Evolutionary conservation across 352 stramenopile genomes (phyloP).

Genomic region (Globisporangium recalcitrans): DNA sequence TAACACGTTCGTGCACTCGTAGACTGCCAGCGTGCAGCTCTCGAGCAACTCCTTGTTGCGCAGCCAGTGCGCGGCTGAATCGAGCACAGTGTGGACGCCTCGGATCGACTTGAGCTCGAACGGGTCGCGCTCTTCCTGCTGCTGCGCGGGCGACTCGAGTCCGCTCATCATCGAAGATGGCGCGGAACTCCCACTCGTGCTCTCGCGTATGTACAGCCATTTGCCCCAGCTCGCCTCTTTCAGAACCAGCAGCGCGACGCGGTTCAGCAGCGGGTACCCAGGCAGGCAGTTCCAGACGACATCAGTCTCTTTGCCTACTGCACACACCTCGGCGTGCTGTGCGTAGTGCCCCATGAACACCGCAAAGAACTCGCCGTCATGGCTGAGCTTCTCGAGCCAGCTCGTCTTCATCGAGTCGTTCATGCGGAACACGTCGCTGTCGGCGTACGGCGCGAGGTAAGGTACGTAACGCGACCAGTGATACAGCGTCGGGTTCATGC

Average conservation of each 20-base stretch:
- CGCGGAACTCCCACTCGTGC: constrained; percentile 23
- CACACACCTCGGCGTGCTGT: constrained; percentile 42
- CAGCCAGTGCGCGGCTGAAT: constrained; percentile 47
- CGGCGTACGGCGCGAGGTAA: constrained; percentile 45
- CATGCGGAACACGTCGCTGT: constrained; percentile 57
- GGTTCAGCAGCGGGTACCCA: constrained; percentile 58
- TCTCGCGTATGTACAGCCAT: constrained; percentile 48
- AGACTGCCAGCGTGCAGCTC: constrained; percentile 57
- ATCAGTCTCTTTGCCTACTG: constrained; percentile 19
- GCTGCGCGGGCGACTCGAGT: constrained; percentile 11
- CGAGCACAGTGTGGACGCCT: constrained; percentile 47
- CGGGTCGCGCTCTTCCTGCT: constrained; percentile 26
- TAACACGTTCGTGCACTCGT: constrained; percentile 71
- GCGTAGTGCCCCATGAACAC: constrained; percentile 62
- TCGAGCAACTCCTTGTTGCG: constrained; percentile 60
- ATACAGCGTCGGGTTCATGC: constrained; percentile 55
- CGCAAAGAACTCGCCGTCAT: constrained; percentile 70
- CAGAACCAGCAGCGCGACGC: constrained; percentile 48
- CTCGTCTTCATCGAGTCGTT: constrained; percentile 30
- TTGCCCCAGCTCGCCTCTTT: constrained; percentile 68
- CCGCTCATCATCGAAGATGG: constrained; percentile 19
- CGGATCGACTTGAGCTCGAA: constrained; percentile 53
- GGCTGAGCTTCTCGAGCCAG: constrained; percentile 50
- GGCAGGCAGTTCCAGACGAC: constrained; percentile 50
- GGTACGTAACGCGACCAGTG: constrained; percentile 52